Evolutionary conservation across 148 eudicot genomes (phyloP).

Genomic region (Linanthus parryae): DNA sequence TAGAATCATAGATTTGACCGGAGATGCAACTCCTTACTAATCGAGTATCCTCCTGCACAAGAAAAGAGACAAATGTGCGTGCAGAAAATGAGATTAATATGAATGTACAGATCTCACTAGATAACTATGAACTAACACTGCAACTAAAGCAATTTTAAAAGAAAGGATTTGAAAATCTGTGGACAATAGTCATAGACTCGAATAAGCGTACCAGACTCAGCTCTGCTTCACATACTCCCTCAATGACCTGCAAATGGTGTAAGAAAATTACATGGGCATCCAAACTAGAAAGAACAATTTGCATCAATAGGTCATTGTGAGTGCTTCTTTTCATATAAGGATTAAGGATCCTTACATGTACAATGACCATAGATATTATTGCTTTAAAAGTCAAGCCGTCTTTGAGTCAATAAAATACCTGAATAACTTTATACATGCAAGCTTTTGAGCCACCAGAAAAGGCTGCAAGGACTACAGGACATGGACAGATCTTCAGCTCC

Average conservation of each 20-base stretch:
- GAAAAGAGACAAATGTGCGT: neutral
- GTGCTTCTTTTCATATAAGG: too few relatives aligned
- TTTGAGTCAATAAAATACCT: constrained; percentile 36
- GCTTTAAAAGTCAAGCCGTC: too few relatives aligned
- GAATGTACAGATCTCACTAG: neutral
- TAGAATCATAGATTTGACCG: constrained; percentile 53
- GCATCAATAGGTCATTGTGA: neutral
- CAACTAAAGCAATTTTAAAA: neutral
- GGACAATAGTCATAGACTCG: too few relatives aligned
- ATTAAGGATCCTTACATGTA: too few relatives aligned
- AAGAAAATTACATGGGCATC: neutral
- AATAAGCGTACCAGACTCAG: constrained; percentile 30
- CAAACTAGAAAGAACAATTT: neutral
- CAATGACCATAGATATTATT: too few relatives aligned
- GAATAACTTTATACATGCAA: constrained; percentile 63
- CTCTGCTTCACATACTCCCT: constrained; percentile 42
- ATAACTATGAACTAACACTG: neutral
- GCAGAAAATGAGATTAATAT: too few relatives aligned
- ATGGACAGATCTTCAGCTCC: constrained; percentile 46
- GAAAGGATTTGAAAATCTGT: too few relatives aligned
- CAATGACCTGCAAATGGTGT: constrained; percentile 33
- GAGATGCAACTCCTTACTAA: constrained; percentile 42
- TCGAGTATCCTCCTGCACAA: constrained; percentile 36
- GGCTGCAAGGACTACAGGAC: constrained; percentile 52
- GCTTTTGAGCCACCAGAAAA: constrained; percentile 69